Evolutionary conservation across 2,329 filamentous ascomycete genomes (phyloP).

Genomic region (Verticillium isaacii): DNA sequence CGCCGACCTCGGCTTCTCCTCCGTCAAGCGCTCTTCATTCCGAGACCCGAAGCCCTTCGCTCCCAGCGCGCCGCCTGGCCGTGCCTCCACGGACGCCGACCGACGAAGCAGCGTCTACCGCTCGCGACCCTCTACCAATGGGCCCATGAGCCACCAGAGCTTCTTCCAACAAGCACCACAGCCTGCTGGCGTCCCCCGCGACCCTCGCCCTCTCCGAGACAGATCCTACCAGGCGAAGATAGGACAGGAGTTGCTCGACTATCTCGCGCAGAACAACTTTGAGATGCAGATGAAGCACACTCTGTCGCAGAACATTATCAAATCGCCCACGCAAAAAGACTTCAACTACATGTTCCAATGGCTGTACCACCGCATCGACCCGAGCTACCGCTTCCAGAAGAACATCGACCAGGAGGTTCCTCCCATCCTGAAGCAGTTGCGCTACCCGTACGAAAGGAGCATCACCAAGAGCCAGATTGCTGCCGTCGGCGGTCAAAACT

Average conservation of each 20-base stretch:
- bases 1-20: conserved; percentile 74
- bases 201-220: conserved; percentile 83
- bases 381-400: conserved; percentile 88
- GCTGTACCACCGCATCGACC: conserved; percentile 94
- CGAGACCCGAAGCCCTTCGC: conserved; percentile 59
- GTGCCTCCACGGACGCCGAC: conserved; percentile 48
- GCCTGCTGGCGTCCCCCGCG: conserved; percentile 75
- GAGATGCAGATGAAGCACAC: conserved; percentile 97
- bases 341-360: conserved; percentile 98
- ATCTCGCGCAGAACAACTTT: conserved; percentile 88
- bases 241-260: conserved; percentile 85
- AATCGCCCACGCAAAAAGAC: conserved; percentile 94
- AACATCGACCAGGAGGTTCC: conserved; percentile 94
- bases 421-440: conserved; percentile 83
- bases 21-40: conserved; percentile 76
- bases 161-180: conserved; percentile 89
- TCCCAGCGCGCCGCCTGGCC: conserved; percentile 23
- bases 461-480: conserved; percentile 96
- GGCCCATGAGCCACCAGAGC: conserved; percentile 73
- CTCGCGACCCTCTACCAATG: conserved; percentile 61
- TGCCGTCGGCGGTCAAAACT: conserved; percentile 94
- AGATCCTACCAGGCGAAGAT: conserved; percentile 75
- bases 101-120: conserved; percentile 81
- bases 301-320: conserved; percentile 84
- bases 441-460: conserved; percentile 91